Evolutionary conservation across 768 basidiomycete genomes (phyloP).

Genomic region (Lentinula guzmanii): DNA sequence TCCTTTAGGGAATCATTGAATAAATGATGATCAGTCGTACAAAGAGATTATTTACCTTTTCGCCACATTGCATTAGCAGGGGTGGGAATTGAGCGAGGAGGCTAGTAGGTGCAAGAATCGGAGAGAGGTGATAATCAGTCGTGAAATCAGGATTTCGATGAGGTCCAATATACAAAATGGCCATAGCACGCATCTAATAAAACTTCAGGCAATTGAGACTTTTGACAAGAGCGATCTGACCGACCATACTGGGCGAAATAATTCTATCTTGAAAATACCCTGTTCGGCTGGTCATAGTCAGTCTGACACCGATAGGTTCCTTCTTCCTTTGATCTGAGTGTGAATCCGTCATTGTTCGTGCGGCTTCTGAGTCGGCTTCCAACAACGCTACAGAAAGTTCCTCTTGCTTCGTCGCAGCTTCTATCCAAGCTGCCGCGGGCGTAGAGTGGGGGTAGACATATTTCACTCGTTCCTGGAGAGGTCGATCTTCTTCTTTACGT

Average conservation of each 20-base stretch:
- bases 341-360: conserved; percentile 25
- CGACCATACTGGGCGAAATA: conserved; percentile 92
- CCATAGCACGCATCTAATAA: conserved; percentile 97
- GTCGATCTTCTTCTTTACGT: conserved; percentile 64
- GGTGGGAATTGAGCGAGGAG: conserved; percentile 93
- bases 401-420: conserved; percentile 40
- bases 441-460: conserved; percentile 37
- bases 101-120: conserved; percentile 79
- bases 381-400: conserved; percentile 45
- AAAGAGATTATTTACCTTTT: conserved; percentile 71
- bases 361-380: conserved; percentile 43
- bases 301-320: conserved; percentile 73
- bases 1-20: conserved; percentile 17
- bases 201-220: conserved; percentile 4
- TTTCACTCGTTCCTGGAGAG: conserved; percentile 69
- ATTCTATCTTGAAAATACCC: conserved; percentile 93
- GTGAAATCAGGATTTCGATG: conserved; percentile 91
- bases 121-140: conserved; percentile 94
- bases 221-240: not conserved
- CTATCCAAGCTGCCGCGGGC: conserved; percentile 23
- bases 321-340: conserved; percentile 26
- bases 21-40: conserved; percentile 32
- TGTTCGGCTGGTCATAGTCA: conserved; percentile 94
- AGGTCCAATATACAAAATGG: conserved; percentile 93
- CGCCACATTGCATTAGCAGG: conserved; percentile 90